These are phyloP conservation scores for Saturnispora silvae DNA, from an alignment of 805 yeast species.

Conservation along the genomic window DNA sequence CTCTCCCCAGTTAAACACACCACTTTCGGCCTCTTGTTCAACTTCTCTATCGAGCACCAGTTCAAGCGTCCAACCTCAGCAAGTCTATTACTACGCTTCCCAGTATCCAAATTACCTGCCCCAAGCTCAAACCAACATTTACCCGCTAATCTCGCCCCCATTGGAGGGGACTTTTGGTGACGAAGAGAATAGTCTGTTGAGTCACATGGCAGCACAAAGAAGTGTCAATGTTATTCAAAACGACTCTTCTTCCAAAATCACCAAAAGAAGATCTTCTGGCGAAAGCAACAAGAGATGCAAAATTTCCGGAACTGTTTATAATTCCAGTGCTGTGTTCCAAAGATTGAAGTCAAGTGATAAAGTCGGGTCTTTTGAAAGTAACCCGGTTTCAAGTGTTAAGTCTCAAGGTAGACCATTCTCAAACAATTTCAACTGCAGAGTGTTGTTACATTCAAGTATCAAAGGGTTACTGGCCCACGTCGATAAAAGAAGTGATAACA, in stretches of 20 bases:
- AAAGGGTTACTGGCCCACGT: conserved; percentile 18
- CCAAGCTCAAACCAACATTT: too few species aligned
- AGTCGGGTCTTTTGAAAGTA: background rate
- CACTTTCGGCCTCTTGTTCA: too few species aligned
- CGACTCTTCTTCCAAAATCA: background rate
- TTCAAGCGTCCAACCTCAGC: too few species aligned
- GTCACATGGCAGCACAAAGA: conserved; percentile 15
- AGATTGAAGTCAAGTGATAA: conserved; percentile 14
- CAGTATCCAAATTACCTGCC: too few species aligned
- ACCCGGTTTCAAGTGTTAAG: conserved; percentile 7
- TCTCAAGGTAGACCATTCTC: conserved; percentile 31
- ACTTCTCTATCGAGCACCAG: too few species aligned
- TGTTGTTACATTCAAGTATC: conserved; percentile 21
- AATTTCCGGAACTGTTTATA: conserved; percentile 21
- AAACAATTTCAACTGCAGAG: conserved; percentile 19
- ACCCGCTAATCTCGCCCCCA: too few species aligned
- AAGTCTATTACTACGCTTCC: too few species aligned
- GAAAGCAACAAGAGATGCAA: conserved; percentile 9
- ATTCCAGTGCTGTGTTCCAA: conserved; percentile 20
- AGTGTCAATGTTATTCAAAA: background rate
- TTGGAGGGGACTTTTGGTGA: too few species aligned
- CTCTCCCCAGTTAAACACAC: too few species aligned
- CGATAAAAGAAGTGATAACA: conserved; percentile 16
- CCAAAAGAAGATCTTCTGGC: background rate
- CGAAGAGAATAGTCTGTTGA: background rate